Base-by-base conservation (phyloP, 306 rosid genomes). In the Fragaria vesca region DNA sequence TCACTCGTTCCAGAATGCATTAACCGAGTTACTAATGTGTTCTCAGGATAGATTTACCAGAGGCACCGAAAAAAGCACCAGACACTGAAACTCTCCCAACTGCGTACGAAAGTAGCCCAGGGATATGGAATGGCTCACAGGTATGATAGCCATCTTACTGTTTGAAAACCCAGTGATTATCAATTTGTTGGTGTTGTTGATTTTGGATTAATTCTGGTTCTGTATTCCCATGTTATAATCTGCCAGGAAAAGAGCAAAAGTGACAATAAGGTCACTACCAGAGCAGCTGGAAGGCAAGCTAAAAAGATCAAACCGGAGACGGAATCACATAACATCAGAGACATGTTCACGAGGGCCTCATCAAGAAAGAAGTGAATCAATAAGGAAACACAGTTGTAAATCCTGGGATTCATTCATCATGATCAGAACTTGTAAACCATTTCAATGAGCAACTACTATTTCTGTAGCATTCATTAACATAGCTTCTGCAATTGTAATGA, bases 221-320 rank as follows among this genome's bases (percentile, higher is more conserved):
- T 47, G 47, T 17, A 7, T 67, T 34, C 63, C 38, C 74, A 24
- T 2, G 54, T 47, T 45, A 57, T 11, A 43, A 67, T 62, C 78
- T 66, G 63, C 55, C 86, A 88, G 95, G 97, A 86, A 62, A 86
- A 82, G 55, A 78, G 67, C 45, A 51, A 69, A 73, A 80, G 80
- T 54, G 85, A 62, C 45, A 81, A 70, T 73, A 92, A 84, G 85
- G 71, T 62, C 10, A 76, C 66, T 40, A 73, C 90, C 26, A 85
- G 78, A 83, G 83, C 78, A 57, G 83, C 75, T 66, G 95, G 91
- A 78, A 89, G 90, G 79, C 91, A 72, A 83, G 81, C 86, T 17
- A 92, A 90, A 84, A 92, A 92, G 85, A 77, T 86, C 5, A 92
- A 90, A 82, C 32, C 81, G 87, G 97, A 94, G 88, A 83, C 95